Evolutionary conservation across 768 basidiomycete species (phyloP), one percentile per base, ranked within the genome.

Genomic region (Agrocybe praecox): DNA sequence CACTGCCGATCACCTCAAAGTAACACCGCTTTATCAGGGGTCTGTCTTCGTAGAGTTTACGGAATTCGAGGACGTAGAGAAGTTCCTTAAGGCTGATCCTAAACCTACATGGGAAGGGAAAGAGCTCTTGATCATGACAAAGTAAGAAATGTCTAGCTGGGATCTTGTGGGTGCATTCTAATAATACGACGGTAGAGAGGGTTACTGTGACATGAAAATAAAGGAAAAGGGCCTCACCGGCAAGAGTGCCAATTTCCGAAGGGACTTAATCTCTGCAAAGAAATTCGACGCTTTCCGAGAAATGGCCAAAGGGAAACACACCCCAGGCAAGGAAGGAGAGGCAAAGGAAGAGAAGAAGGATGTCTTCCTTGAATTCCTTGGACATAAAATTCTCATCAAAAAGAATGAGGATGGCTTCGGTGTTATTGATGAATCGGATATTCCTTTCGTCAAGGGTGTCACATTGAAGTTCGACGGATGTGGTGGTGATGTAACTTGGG

Each of bases 181-280:
- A 47, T 21, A 15, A 17, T 18, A 18, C 48, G 56, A 26, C 15
- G 45, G 26, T 59, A 94, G 92, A 67, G 87, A 87, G 61, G 90
- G 79, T 8, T 97, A 97, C 70, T 94, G 94, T 64, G 86, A 93
- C 62, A 95, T 95, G 94, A 98, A 97, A 75, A 90, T 95, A 72
- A 89, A 92, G 70, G 92, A 96, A 74, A 95, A 97, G 72, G 94
- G 93, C 10, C 80, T 97, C 45, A 85, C 81, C 1, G 90, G 89
- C 23, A 90, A 85, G 63, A 81, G 84, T 15, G 88, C 89, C 14
- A 76, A 76, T 44, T 73, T 82, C 60, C 82, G 85, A 60, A 82
- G 80, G 58, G 84, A 88, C 43, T 68, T 69, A 46, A 80, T 87
- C 50, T 72, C 80, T 5, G 46, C 65, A 21, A 66, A 65, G 49